Percentiles rank a stretch among this genome's conserved stretches.
Evolutionary conservation across 345 rosid species (phyloP).

Genomic region (Eucalyptus pauciflora): DNA sequence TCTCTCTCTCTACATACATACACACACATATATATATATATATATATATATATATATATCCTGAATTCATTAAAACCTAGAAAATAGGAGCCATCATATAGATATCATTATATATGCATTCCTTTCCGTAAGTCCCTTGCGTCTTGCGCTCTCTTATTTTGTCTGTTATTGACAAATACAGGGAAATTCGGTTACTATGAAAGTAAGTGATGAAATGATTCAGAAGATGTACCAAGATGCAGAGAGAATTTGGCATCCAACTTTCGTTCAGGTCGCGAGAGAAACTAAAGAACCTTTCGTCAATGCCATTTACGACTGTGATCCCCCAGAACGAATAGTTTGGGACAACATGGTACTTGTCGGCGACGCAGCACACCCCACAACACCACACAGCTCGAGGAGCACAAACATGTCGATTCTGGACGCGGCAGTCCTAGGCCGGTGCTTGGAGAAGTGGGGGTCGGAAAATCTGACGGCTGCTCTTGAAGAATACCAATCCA

Average conservation of each 20-base stretch:
- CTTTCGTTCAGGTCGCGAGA: constrained; percentile 42
- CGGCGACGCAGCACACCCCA: constrained; percentile 85
- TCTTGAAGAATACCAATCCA: constrained; percentile 58
- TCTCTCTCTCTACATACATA: too few relatives aligned
- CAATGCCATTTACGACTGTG: constrained; percentile 57
- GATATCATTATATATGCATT: not conserved
- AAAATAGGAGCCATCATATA: not conserved
- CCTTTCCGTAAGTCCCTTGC: not conserved
- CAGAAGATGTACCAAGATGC: constrained; percentile 42
- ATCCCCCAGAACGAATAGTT: constrained; percentile 30
- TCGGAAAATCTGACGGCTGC: constrained; percentile 20
- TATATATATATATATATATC: too few relatives aligned
- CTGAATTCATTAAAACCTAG: not conserved
- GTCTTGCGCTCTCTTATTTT: not conserved
- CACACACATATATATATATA: too few relatives aligned
- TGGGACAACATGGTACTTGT: constrained; percentile 47
- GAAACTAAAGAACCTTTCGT: constrained; percentile 63
- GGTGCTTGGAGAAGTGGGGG: constrained; percentile 49
- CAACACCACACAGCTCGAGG: constrained; percentile 59
- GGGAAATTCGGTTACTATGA: constrained; percentile 56
- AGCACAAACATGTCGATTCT: constrained; percentile 80
- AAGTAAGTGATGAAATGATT: constrained; percentile 37
- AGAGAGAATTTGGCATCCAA: constrained; percentile 47
- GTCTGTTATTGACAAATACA: not conserved
- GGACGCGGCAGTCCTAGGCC: constrained; percentile 57